A percentile compares a stretch with the other conserved stretches of the same genome.
Evolutionary conservation across 2,329 filamentous ascomycete genomes (phyloP).

Genomic region (Cyphellophora europaea): DNA sequence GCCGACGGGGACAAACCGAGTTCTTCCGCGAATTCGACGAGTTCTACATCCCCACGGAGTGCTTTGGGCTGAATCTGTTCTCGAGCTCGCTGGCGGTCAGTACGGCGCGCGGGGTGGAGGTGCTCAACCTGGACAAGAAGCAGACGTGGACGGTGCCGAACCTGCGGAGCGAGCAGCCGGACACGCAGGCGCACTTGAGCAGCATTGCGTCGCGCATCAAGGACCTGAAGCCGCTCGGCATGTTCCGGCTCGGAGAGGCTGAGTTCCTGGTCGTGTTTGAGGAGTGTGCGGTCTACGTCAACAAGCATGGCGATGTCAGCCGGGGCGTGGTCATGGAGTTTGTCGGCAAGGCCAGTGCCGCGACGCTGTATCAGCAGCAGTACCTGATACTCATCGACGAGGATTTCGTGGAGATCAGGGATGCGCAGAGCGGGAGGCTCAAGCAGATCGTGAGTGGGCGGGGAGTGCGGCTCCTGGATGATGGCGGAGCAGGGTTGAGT

Average conservation of each 20-base stretch:
- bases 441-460: conserved; percentile 89
- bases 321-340: conserved; percentile 97
- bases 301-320: conserved; percentile 94
- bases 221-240: conserved; percentile 78
- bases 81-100: conserved; percentile 87
- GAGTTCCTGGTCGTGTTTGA: conserved; percentile 93
- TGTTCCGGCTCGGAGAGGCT: conserved; percentile 88
- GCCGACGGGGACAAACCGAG: conserved; percentile 66
- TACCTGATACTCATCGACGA: conserved; percentile 91
- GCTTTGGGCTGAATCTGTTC: conserved; percentile 91
- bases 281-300: conserved; percentile 94
- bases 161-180: conserved; percentile 53
- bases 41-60: conserved; percentile 95
- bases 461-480: conserved; percentile 84
- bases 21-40: conserved; percentile 98
- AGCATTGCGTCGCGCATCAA: conserved; percentile 78
- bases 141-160: conserved; percentile 90
- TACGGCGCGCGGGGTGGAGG: conserved; percentile 86
- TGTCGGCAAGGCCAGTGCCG: conserved; percentile 80
- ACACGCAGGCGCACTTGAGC: conserved; percentile 52
- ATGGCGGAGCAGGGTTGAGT: conserved; percentile 60
- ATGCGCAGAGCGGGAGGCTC: conserved; percentile 87
- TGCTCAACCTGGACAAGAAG: conserved; percentile 95
- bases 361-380: conserved; percentile 80
- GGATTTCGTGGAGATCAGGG: conserved; percentile 94